Percentiles rank a stretch among this genome's conserved stretches.
Conservation (phyloP, 371 early-diverging fungal species). For the Zopfochytrium polystomum region DNA sequence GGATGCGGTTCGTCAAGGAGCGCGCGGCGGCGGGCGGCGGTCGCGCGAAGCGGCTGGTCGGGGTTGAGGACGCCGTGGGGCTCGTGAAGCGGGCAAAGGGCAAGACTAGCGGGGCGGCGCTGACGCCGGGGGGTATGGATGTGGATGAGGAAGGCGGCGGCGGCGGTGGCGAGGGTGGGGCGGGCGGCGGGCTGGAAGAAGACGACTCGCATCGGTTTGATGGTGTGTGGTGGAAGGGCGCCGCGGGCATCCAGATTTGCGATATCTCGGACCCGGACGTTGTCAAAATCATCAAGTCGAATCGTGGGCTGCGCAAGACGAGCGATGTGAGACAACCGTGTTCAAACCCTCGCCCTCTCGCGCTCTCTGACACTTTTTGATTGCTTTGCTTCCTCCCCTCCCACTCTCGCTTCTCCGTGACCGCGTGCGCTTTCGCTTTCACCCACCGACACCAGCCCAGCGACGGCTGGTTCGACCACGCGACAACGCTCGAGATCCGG, state of each 20-base stretch:
- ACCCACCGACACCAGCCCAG: slow-evolving; percentile 17
- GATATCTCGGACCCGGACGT: slow-evolving; percentile 45
- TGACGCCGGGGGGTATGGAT: background rate
- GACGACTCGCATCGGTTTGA: slow-evolving; percentile 36
- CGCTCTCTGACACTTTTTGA: no score
- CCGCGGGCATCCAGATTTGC: slow-evolving; percentile 27
- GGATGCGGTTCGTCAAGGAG: slow-evolving; percentile 31
- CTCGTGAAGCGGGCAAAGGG: no score
- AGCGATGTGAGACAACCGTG: slow-evolving; percentile 24
- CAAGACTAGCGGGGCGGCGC: background rate
- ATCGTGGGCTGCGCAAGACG: slow-evolving; percentile 17
- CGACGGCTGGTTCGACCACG: slow-evolving; percentile 39
- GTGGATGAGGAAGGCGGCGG: background rate
- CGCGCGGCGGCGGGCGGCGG: slow-evolving; percentile 5
- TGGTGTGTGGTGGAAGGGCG: slow-evolving; percentile 25
- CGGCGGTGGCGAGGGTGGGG: no score
- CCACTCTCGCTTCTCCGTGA: background rate
- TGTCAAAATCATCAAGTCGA: slow-evolving; percentile 19
- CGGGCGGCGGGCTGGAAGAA: slow-evolving; percentile 5
- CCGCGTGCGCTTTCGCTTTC: background rate
- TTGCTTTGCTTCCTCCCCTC: no score
- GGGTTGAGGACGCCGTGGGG: slow-evolving; percentile 16
- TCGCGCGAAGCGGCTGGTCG: slow-evolving; percentile 33
- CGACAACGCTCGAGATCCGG: slow-evolving; percentile 19
- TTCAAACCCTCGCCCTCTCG: no score